These are phyloP conservation scores for Naematelia aurantialba DNA, from an alignment of 768 basidiomycete species.

Conservation along the genomic window DNA sequence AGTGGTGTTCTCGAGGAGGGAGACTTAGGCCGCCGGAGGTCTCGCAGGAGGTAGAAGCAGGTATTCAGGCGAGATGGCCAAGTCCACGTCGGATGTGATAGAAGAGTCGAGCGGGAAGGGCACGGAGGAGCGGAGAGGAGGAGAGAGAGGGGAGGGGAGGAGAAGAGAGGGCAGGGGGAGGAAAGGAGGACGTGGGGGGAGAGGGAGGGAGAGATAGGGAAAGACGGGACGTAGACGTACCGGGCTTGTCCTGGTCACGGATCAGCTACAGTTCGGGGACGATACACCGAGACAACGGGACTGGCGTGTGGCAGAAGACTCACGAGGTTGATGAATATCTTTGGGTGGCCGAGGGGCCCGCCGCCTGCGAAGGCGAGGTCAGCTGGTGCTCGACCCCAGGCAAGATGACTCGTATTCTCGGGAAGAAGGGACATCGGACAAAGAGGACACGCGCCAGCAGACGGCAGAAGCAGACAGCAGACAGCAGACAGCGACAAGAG, in stretches of 20 bases:
- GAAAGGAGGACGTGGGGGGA: not conserved
- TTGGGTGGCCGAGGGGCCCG: conserved; percentile 93
- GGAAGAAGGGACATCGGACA: not conserved
- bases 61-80: too few species aligned
- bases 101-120: not conserved
- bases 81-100: too few species aligned
- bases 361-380: conserved; percentile 60
- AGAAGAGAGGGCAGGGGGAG: not conserved
- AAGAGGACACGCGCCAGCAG: not conserved
- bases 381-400: not conserved
- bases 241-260: conserved; percentile 73
- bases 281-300: not conserved
- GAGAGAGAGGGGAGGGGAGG: not conserved
- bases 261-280: not conserved
- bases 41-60: too few species aligned
- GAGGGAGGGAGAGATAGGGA: not conserved
- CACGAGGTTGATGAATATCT: conserved; percentile 92
- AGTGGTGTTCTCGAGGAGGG: too few species aligned
- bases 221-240: too few species aligned
- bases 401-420: not conserved
- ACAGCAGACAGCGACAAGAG: too few species aligned
- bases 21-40: too few species aligned
- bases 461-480: not conserved
- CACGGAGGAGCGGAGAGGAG: not conserved
- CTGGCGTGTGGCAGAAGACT: conserved; percentile 48